Base-by-base conservation (phyloP, 2,329 filamentous ascomycete genomes). In the Sporothrix humicola region DNA sequence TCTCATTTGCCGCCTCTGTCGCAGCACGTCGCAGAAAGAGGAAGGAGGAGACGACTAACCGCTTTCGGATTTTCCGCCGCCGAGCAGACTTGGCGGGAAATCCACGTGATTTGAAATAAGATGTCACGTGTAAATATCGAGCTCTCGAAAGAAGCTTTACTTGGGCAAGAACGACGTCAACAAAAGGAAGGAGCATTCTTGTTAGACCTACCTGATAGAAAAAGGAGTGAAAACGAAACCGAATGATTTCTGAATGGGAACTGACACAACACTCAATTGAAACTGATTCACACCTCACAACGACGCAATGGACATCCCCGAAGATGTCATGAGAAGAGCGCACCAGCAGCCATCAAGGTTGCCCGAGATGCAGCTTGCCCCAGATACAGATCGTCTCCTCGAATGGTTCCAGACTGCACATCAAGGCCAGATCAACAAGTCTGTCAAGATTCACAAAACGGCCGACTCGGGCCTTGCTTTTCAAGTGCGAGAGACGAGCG, bases 391-490 rank as follows among this genome's bases (percentile, higher is more conserved):
- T 26, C 50, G 71, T 4, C 78, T 77, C 1, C 81, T 82, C 52
- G 63, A 77, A 2, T 77, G 75, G 12, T 84, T 90, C 5, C 75
- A 86, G n/a, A 73, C 78, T 31, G 77, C 79, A 0, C 81, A 86
- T 73, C 85, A 86, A 7, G 87, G 85, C 13, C 74, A 74, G 5
- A 81, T 91, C 37, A 85, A 90, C 76, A 83, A 84, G 0, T 80
- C 82, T 0, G 82, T 90, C 37, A 84, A 89, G 74, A 81, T 91
- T 68, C 87, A 86, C 78, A 77, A 84, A 1, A 85, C 89, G 75
- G 77, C 83, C 1, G 73, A 80, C 12, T 89, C 86, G 1, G 86
- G 87, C 66, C 84, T 86, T 54, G 90, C 88, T 1, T 85, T 91
- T 76, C 84, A 86, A 48, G 85, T 87, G 76, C 84, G 80, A 12